phyloP scores from a whole-genome alignment of 2,329 filamentous ascomycete genomes.

The Blastomyces silverae region DNA sequence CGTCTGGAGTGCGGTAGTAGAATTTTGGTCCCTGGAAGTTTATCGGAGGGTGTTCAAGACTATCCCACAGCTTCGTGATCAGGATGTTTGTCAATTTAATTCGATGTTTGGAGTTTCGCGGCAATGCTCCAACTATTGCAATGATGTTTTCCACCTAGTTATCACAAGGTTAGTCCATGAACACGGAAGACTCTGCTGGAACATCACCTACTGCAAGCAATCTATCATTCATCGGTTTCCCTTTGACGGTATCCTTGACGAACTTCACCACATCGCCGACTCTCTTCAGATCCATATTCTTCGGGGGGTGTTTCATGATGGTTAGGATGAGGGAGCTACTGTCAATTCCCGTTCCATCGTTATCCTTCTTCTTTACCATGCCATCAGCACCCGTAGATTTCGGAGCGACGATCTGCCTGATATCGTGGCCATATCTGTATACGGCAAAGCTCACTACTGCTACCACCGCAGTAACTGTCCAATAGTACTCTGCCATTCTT shows the following conservation, averaged over 20 bases:
- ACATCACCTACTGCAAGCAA: slow-evolving; percentile 13
- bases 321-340: slow-evolving; percentile 12
- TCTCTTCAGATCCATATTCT: slow-evolving; percentile 15
- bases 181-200: neutral
- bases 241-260: slow-evolving; percentile 11
- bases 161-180: neutral
- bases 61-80: slow-evolving; percentile 30
- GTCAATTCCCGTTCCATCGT: slow-evolving; percentile 11
- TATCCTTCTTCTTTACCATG: slow-evolving; percentile 1
- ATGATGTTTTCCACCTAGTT: slow-evolving; percentile 27
- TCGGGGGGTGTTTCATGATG: slow-evolving; percentile 14
- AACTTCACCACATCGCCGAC: slow-evolving; percentile 13
- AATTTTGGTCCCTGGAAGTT: slow-evolving; percentile 28
- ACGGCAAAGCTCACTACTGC: slow-evolving; percentile 4
- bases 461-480: neutral
- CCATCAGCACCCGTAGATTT: neutral
- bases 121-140: slow-evolving; percentile 26
- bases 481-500: slow-evolving; percentile 5
- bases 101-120: slow-evolving; percentile 22
- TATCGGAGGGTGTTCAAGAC: slow-evolving; percentile 31
- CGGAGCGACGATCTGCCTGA: slow-evolving; percentile 3
- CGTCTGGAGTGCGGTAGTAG: slow-evolving; percentile 29
- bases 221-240: slow-evolving; percentile 17
- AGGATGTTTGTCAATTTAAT: slow-evolving; percentile 26
- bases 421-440: slow-evolving; percentile 11